phyloP scores from a whole-genome alignment of 1,284 basidiomycete species.

The Exobasidium cylindrosporum region DNA sequence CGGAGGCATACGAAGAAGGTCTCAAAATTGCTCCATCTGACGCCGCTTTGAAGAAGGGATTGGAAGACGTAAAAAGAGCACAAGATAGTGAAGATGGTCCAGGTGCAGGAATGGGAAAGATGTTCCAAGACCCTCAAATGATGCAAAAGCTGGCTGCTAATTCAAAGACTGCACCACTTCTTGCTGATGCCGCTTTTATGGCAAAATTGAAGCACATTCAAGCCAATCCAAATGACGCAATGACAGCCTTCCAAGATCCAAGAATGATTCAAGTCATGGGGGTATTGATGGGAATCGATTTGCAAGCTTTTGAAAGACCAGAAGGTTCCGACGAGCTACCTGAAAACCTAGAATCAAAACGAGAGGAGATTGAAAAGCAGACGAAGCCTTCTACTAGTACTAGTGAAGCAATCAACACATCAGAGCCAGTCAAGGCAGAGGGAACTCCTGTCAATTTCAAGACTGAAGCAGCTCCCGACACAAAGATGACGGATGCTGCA shows the following conservation, averaged over 20 bases:
- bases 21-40: conserved; percentile 74
- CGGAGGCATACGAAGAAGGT: conserved; percentile 75
- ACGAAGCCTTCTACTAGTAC: conserved; percentile 17
- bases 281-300: conserved; percentile 87
- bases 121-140: conserved; percentile 82
- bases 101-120: conserved; percentile 66
- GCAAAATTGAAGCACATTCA: conserved; percentile 55
- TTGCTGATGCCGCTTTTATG: conserved; percentile 71
- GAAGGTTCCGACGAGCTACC: conserved; percentile 81
- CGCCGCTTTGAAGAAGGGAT: conserved; percentile 76
- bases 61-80: conserved; percentile 60
- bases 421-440: neutral
- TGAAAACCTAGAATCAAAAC: conserved; percentile 59
- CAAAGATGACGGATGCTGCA: conserved; percentile 54
- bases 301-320: conserved; percentile 79
- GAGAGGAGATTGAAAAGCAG: conserved; percentile 49
- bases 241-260: conserved; percentile 68
- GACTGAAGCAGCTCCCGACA: conserved; percentile 56
- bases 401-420: neutral
- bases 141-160: conserved; percentile 78
- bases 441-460: conserved; percentile 10
- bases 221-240: conserved; percentile 49
- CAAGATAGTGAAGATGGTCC: conserved; percentile 22
- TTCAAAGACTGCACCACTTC: conserved; percentile 77
- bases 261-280: conserved; percentile 85